Evolutionary conservation across 2,329 filamentous ascomycete genomes (phyloP), one percentile per base, ranked within the genome.

Genomic region (Exophiala oligosperma): DNA sequence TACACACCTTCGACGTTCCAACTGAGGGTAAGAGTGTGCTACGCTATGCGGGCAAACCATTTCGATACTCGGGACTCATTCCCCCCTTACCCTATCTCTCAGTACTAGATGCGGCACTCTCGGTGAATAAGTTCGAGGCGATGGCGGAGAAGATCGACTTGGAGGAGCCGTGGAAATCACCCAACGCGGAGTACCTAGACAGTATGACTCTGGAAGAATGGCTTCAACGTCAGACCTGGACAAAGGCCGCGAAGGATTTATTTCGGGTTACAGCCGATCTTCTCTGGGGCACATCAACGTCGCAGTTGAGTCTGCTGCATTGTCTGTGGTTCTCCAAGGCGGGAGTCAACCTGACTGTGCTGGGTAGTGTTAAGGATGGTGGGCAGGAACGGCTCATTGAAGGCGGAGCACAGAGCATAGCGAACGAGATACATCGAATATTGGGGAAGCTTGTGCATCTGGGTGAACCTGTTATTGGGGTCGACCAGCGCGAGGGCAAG

Each of bases 1-100:
- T 69, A 1, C 28, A 59, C 11, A 64, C 61, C 1, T 68, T 43
- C 12, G 40, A 43, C n/a, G 11, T 40, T 17, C 4, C 6, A 14
- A 17, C 40, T 3, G 40, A 43, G 40, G 40, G 40, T 3, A 11
- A 43, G n/a, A 21, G 14, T 17, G 40, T 43, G 5, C n/a, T 43
- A 2, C n/a, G 9, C 12, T 17, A 17, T 11, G n/a, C 4, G 6
- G 40, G 40, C 14, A 43, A 43, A 23, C 14, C 40, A 5, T 9
- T 9, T 17, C 14, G 5, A 23, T 43, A 43, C 40, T 43, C 40
- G 3, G 40, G 40, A 2, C 21, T 43, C 12, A 43, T 43, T 4
- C 40, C 40, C 21, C 40, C n/a, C 17, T 43, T 43, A 23, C 2
- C 40, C 2, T 11, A 4, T 21, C 9, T 4, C 4, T 9, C 40